These are phyloP conservation scores for Trypethelium eluteriae DNA, from an alignment of 495 filamentous ascomycete genomes.

Conservation along the genomic window DNA sequence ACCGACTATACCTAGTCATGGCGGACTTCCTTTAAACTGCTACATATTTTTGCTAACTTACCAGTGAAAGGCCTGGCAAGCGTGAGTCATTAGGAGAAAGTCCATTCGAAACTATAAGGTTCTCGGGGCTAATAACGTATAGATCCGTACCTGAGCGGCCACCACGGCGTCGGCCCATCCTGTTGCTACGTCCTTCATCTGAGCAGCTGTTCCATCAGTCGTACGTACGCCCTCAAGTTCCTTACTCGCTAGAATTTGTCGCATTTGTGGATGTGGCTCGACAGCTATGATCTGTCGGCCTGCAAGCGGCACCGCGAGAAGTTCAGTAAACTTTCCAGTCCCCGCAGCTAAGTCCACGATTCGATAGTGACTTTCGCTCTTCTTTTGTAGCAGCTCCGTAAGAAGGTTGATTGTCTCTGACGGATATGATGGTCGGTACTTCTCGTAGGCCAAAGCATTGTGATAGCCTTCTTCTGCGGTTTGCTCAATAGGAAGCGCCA, in stretches of 20 bases:
- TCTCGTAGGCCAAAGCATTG: not conserved
- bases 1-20: not conserved
- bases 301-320: slow-evolving; percentile 35
- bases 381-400: not conserved
- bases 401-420: not conserved
- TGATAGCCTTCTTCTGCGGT: not conserved
- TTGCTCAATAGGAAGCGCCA: not conserved
- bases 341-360: slow-evolving; percentile 55
- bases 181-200: slow-evolving; percentile 38
- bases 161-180: slow-evolving; percentile 53
- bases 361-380: not conserved
- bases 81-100: not conserved
- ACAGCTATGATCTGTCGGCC: not conserved
- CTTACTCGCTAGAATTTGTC: not conserved
- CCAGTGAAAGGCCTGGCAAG: not conserved
- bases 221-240: not conserved
- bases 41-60: not conserved
- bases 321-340: slow-evolving; percentile 56
- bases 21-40: not conserved
- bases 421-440: not conserved
- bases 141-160: slow-evolving; percentile 49
- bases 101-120: not conserved
- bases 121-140: not conserved
- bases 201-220: not conserved
- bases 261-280: not conserved